phyloP scores from a whole-genome alignment of 1,284 basidiomycete species.

The Paramarasmius palmivorus region DNA sequence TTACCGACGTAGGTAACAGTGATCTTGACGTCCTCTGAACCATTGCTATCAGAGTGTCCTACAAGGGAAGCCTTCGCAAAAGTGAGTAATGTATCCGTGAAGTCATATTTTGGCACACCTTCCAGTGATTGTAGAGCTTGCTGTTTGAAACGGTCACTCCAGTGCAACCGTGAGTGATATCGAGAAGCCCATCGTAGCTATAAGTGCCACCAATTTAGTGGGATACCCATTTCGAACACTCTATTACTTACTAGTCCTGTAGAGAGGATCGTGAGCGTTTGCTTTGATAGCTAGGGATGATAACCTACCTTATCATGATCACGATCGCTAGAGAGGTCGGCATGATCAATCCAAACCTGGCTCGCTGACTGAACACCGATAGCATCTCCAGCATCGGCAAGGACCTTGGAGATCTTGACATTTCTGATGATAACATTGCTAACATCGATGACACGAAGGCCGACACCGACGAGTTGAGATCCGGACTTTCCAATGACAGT shows the following conservation, averaged over 20 bases:
- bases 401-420: conserved; percentile 49
- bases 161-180: conserved; percentile 40
- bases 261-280: not conserved
- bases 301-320: conserved; percentile 40
- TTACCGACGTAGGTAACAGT: conserved; percentile 39
- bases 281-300: not conserved
- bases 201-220: too few species aligned
- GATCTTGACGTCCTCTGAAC: conserved; percentile 30
- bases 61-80: conserved; percentile 38
- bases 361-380: conserved; percentile 42
- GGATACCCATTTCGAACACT: too few species aligned
- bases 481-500: conserved; percentile 36
- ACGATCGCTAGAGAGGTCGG: conserved; percentile 44
- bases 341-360: conserved; percentile 49
- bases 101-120: conserved; percentile 15
- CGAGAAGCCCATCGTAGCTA: conserved; percentile 43
- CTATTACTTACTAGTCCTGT: too few species aligned
- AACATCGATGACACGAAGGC: conserved; percentile 41
- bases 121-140: conserved; percentile 43
- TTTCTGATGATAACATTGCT: conserved; percentile 51
- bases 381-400: conserved; percentile 43
- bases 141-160: conserved; percentile 40
- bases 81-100: not conserved
- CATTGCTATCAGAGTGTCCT: conserved; percentile 44
- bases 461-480: conserved; percentile 37